These are phyloP conservation scores for Colletotrichum filicis DNA, from an alignment of 2,329 filamentous ascomycete species.

Conservation along the genomic window DNA sequence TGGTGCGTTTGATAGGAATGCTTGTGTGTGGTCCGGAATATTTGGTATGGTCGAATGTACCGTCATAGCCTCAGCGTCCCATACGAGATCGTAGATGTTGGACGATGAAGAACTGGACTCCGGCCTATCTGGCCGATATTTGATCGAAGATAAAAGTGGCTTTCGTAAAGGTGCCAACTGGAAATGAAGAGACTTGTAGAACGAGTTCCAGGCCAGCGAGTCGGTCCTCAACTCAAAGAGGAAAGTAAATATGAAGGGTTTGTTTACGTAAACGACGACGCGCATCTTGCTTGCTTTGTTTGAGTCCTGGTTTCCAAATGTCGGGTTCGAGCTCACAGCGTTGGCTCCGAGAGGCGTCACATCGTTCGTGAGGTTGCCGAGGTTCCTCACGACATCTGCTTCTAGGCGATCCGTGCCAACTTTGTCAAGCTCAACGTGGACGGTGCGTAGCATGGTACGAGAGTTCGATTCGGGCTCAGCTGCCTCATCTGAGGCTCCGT, in stretches of 20 bases:
- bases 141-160: conserved; percentile 65
- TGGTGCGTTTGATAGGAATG: conserved; percentile 18
- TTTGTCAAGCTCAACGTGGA: conserved; percentile 72
- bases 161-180: conserved; percentile 70
- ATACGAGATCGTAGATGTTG: conserved; percentile 71
- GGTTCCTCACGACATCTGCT: conserved; percentile 56
- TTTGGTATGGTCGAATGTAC: conserved; percentile 74
- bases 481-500: conserved; percentile 44
- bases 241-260: conserved; percentile 82
- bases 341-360: conserved; percentile 29
- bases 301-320: conserved; percentile 59
- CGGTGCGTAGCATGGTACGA: conserved; percentile 71
- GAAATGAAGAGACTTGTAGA: conserved; percentile 70
- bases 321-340: conserved; percentile 33
- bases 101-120: conserved; percentile 46
- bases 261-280: conserved; percentile 78
- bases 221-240: conserved; percentile 73
- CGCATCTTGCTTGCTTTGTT: conserved; percentile 69
- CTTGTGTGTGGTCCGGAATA: conserved; percentile 62
- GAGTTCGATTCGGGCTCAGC: conserved; percentile 54
- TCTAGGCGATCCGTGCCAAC: conserved; percentile 52
- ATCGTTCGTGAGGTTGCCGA: conserved; percentile 40
- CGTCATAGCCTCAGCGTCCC: conserved; percentile 66
- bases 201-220: conserved; percentile 63
- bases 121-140: conserved; percentile 65